These are phyloP conservation scores for Schoenoplectus triqueter DNA, from an alignment of 202 grass and related monocot genomes.

Conservation along the genomic window DNA sequence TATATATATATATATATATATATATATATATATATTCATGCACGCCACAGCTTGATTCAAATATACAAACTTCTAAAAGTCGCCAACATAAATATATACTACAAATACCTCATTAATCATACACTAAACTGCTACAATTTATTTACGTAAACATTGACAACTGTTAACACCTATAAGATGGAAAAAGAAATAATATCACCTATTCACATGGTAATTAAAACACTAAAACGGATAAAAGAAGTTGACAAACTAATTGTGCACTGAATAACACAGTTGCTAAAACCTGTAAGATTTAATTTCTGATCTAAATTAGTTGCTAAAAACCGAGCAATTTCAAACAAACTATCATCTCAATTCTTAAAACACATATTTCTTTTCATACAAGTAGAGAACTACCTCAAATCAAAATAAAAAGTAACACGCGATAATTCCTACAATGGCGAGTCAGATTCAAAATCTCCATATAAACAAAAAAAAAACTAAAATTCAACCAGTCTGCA, in stretches of 20 bases:
- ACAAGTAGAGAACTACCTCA: conserved; percentile 51
- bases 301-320: conserved; percentile 22
- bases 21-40: background rate
- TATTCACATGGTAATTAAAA: background rate
- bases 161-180: conserved; percentile 12
- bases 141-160: conserved; percentile 16
- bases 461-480: conserved; percentile 60
- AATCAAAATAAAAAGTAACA: conserved; percentile 43
- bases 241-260: background rate
- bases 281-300: background rate
- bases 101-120: conserved; percentile 5
- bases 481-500: conserved; percentile 52
- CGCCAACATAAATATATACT: background rate
- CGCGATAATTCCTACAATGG: conserved; percentile 40
- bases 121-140: conserved; percentile 1
- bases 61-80: background rate
- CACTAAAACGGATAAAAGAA: background rate
- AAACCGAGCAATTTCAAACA: conserved; percentile 22
- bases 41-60: background rate
- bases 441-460: conserved; percentile 49
- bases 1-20: too few relatives aligned
- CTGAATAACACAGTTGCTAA: background rate
- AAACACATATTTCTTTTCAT: conserved; percentile 50
- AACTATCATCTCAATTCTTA: conserved; percentile 42
- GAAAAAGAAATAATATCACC: background rate